Conservation (phyloP, 2,329 filamentous ascomycete genomes). For the Fusarium buharicum region DNA sequence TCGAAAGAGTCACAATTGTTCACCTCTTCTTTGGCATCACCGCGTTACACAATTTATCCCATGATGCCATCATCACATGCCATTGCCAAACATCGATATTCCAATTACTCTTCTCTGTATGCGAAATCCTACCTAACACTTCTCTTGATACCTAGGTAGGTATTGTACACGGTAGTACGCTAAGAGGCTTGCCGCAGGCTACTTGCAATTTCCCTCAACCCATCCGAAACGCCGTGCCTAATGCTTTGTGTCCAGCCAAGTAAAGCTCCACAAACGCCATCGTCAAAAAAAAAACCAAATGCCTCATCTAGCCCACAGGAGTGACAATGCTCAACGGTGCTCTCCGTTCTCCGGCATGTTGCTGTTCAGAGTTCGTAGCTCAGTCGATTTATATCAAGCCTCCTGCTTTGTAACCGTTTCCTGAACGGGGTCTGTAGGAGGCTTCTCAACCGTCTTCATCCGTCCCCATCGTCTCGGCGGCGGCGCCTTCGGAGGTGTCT, state of each 20-base stretch:
- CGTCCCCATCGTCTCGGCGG: slow-evolving; percentile 59
- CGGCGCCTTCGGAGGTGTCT: slow-evolving; percentile 58
- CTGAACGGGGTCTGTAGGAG: slow-evolving; percentile 46
- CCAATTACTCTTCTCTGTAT: slow-evolving; percentile 18
- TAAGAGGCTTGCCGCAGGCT: slow-evolving; percentile 17
- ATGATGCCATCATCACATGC: slow-evolving; percentile 16
- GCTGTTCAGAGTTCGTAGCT: slow-evolving; percentile 8
- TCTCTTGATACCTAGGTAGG: slow-evolving; percentile 6
- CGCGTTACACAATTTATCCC: slow-evolving; percentile 4
- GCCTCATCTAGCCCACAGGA: slow-evolving; percentile 13
- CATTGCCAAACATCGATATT: slow-evolving; percentile 7
- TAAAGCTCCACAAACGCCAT: slow-evolving; percentile 42
- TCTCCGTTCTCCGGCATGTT: slow-evolving; percentile 13
- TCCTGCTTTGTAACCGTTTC: slow-evolving; percentile 37
- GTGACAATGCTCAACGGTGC: slow-evolving; percentile 11
- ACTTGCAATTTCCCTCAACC: slow-evolving; percentile 24
- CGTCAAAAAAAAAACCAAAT: slow-evolving; percentile 15
- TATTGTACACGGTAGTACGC: background rate
- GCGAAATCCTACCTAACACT: slow-evolving; percentile 13
- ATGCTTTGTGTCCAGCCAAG: slow-evolving; percentile 38
- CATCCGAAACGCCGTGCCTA: slow-evolving; percentile 33
- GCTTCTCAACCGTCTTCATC: slow-evolving; percentile 50
- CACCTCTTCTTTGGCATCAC: background rate
- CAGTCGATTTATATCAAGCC: slow-evolving; percentile 2
- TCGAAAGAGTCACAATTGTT: background rate